Evolutionary conservation across 805 yeast genomes (phyloP).

Genomic region (Yamadazyma endophytica): DNA sequence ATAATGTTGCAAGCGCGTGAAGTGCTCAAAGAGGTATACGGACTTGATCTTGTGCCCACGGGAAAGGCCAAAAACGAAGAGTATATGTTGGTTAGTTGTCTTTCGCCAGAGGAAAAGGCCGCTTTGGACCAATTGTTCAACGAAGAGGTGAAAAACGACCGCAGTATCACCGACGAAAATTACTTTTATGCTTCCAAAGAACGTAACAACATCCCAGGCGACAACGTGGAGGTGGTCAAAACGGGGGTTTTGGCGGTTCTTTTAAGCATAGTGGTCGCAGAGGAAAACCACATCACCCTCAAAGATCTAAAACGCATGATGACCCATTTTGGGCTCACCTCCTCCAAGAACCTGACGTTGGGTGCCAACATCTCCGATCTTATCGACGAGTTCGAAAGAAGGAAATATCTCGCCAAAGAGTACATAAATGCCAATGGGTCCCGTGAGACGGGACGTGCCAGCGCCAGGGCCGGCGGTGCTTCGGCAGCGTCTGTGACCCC

Average conservation of each 20-base stretch:
- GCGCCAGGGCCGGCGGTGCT: conserved; percentile 3
- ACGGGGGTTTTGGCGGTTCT: conserved; percentile 28
- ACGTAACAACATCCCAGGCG: conserved; percentile 15
- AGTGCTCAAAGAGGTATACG: too few species aligned
- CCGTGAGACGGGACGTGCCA: background rate
- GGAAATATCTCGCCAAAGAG: conserved; percentile 23
- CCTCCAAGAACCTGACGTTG: conserved; percentile 17
- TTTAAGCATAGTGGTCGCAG: conserved; percentile 23
- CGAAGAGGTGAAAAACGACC: conserved; percentile 7
- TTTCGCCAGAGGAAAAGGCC: conserved; percentile 15
- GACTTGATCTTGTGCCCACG: conserved; percentile 16
- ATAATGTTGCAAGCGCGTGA: too few species aligned
- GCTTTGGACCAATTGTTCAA: conserved; percentile 25
- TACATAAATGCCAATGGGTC: conserved; percentile 3
- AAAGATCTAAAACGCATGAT: conserved; percentile 18
- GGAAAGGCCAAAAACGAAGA: conserved; percentile 5
- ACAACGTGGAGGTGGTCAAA: conserved; percentile 23
- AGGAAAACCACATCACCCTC: conserved; percentile 29
- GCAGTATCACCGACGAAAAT: conserved; percentile 11
- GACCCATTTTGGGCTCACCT: conserved; percentile 23
- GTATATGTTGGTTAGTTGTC: conserved; percentile 16
- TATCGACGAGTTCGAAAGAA: conserved; percentile 22
- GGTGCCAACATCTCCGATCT: conserved; percentile 19
- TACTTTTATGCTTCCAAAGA: conserved; percentile 20
- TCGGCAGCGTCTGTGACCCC: conserved; percentile 11